Evolutionary conservation across 352 stramenopile species (phyloP).

Genomic region (Globisporangium barbulae): DNA sequence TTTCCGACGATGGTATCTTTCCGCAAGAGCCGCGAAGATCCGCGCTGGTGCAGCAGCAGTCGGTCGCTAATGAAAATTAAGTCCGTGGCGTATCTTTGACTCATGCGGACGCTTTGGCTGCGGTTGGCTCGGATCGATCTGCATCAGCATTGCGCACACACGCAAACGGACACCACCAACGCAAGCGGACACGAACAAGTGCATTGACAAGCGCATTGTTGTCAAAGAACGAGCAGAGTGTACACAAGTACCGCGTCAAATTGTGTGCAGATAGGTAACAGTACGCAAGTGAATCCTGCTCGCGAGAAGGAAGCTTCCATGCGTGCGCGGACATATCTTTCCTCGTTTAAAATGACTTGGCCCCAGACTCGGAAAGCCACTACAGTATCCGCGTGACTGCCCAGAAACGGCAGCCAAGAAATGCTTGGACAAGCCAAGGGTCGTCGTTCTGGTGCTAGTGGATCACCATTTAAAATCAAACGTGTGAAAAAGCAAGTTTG

Average conservation of each 20-base stretch:
- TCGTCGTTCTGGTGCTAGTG: not conserved
- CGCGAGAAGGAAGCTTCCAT: conserved; percentile 1
- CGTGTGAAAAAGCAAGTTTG: no score
- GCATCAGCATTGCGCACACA: not conserved
- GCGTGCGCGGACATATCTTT: conserved; percentile 1
- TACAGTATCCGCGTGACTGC: no score
- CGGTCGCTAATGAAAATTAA: not conserved
- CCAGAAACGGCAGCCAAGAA: not conserved
- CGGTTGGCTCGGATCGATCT: not conserved
- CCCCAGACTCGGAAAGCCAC: not conserved
- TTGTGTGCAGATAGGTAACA: not conserved
- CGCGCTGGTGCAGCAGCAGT: not conserved
- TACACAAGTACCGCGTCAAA: not conserved
- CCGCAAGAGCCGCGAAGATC: not conserved
- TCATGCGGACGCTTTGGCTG: not conserved
- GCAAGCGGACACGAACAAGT: not conserved
- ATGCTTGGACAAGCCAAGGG: conserved; percentile 1
- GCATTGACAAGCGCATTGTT: no score
- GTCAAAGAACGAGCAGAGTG: not conserved
- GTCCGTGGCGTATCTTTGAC: not conserved
- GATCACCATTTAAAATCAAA: no score
- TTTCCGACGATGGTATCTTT: conserved; percentile 1
- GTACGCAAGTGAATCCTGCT: not conserved
- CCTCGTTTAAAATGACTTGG: not conserved
- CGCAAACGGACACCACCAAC: not conserved